Percentiles rank a stretch among this genome's conserved stretches.
Conservation (phyloP, 2,329 filamentous ascomycete species). For the Colletotrichum tropicicola region DNA sequence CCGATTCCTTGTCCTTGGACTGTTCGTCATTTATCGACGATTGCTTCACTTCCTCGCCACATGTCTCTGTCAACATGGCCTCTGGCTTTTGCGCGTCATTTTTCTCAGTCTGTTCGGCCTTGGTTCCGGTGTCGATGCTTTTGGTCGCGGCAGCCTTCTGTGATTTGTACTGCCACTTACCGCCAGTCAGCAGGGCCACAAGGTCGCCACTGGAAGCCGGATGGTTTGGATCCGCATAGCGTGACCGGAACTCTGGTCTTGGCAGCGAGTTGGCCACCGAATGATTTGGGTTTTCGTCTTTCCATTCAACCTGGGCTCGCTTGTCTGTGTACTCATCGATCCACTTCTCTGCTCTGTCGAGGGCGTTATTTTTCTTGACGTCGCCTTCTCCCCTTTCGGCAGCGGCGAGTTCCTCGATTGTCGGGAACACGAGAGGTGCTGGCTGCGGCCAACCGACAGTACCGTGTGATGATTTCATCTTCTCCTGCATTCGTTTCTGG, state of each 20-base stretch:
- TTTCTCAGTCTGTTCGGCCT: not conserved
- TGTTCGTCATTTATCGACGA: no score
- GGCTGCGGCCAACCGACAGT: conserved; percentile 53
- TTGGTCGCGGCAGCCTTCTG: not conserved
- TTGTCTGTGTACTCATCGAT: conserved; percentile 33
- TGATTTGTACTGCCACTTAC: conserved; percentile 2
- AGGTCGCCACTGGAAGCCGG: conserved; percentile 36
- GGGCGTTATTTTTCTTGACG: conserved; percentile 31
- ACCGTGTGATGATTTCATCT: conserved; percentile 36
- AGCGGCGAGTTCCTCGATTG: not conserved
- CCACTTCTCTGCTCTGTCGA: conserved; percentile 33
- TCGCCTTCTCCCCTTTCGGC: conserved; percentile 21
- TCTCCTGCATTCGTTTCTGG: conserved; percentile 1
- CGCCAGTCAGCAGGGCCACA: conserved; percentile 36
- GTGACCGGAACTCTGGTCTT: conserved; percentile 35
- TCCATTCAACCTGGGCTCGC: conserved; percentile 33
- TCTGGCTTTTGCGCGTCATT: conserved; percentile 26
- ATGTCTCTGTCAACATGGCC: no score
- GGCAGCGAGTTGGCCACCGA: conserved; percentile 33
- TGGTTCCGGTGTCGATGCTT: not conserved
- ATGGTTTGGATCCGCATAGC: conserved; percentile 39
- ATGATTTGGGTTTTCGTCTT: conserved; percentile 27
- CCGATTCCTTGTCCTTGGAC: no score
- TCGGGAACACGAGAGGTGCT: conserved; percentile 58
- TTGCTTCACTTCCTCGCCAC: no score